Base-by-base conservation (phyloP, 2,329 filamentous ascomycete species). In the Aspergillus proliferans region DNA sequence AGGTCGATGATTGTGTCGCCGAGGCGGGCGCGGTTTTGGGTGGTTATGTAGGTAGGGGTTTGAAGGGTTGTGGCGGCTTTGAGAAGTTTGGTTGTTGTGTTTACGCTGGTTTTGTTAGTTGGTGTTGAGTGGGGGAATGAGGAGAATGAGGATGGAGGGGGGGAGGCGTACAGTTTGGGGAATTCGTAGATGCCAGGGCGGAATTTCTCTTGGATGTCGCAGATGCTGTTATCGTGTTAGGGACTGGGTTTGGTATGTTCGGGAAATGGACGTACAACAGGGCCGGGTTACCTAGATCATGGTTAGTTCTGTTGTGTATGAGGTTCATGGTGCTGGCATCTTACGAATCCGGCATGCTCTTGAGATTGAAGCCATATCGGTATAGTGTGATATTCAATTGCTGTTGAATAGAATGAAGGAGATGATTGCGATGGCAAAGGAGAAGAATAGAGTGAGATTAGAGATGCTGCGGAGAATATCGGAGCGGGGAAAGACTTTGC, bases 181-280 rank as follows among this genome's bases (percentile, higher is more conserved):
- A 91, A 96, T 65, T 94, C 85, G 72, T 85, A 81, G 61, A 97
- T 95, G 48, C 84, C 85, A 7, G 77, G 76, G 52, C 88, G 82
- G 72, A 97, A 97, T 69, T 90, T 94, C 59, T 96, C 92, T 73
- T 97, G 92, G 55, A 97, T 78, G 65, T 97, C 92, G 74, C 92
- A 97, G 65, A 97, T 82, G 63, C 91, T 96, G 53, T 40, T 30
- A 6, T 24, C 10, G 47, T 34, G 44, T 41, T 26, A 33, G 38
- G 36, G n/a, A 6, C 39, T 33, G 7, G 36, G 19, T 39, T 50
- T 28, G 46, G 30, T 47, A 36, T 2, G 14, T 47, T 47, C 22
- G 21, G 6, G 6, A 14, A 18, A 18, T 41, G n/a, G 24, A 56
- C 66, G 49, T 69, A 76, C 73, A 76, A 76, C 30, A 76, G 57